Evolutionary conservation across 2,329 filamentous ascomycete genomes (phyloP).

Genomic region (Cyphellophora attinorum): DNA sequence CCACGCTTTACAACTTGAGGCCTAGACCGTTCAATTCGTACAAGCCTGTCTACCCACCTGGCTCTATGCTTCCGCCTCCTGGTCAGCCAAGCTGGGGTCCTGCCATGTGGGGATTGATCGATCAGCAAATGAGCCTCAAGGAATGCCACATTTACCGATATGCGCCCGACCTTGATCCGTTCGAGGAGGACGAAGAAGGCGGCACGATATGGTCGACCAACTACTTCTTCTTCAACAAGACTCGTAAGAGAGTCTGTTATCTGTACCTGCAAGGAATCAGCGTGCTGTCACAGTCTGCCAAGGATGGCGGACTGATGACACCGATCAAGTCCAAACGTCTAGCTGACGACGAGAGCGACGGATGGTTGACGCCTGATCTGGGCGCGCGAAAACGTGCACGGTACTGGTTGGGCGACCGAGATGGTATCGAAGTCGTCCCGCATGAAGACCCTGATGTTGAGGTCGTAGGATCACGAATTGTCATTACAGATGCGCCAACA

Average conservation of each 20-base stretch:
- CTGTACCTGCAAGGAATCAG: constrained; percentile 79
- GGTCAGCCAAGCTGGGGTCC: constrained; percentile 62
- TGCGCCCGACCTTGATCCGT: constrained; percentile 70
- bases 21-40: constrained; percentile 43
- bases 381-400: constrained; percentile 70
- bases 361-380: constrained; percentile 38
- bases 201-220: constrained; percentile 90
- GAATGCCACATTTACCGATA: constrained; percentile 88
- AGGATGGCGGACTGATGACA: constrained; percentile 38
- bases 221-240: constrained; percentile 96
- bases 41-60: constrained; percentile 20
- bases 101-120: constrained; percentile 82
- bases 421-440: constrained; percentile 32
- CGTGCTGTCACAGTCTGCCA: constrained; percentile 58
- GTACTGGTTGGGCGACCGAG: constrained; percentile 74
- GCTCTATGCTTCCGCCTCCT: constrained; percentile 30
- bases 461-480: constrained; percentile 17
- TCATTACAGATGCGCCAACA: constrained; percentile 3
- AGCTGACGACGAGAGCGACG: constrained; percentile 34
- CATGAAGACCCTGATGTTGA: constrained; percentile 32
- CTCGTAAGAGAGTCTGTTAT: constrained; percentile 85
- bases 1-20: constrained; percentile 75
- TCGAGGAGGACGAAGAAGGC: constrained; percentile 85
- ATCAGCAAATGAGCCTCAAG: constrained; percentile 87
- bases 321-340: constrained; percentile 35